Base-by-base conservation (phyloP, 768 basidiomycete genomes). In the Kwoniella mangroviensis region DNA sequence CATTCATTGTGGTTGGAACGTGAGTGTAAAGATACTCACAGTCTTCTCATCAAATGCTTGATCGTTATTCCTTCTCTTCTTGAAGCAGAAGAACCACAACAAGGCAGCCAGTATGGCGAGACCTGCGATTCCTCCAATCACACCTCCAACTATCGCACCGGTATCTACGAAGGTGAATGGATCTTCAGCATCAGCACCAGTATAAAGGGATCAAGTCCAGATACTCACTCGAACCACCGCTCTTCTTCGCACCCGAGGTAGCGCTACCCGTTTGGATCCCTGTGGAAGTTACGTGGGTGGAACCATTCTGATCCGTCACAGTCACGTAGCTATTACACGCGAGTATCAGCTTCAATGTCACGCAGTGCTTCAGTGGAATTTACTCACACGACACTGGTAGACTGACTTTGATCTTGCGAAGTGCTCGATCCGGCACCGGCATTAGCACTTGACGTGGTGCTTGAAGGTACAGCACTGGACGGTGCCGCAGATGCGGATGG, bases 41-140 rank as follows among this genome's bases (percentile, higher is more conserved):
- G 76, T 79, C 68, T 81, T 81, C 54, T 81, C 79, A 65, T 81
- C 79, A 51, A 81, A 81, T 1, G 79, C 79, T 57, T 81, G 67
- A n/a, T 65, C 68, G 22, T 63, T 64, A 52, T 71, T 65, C 40
- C 72, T 73, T 43, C 71, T 64, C 21, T 68, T 72, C 24, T 67
- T 60, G 49, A 75, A 66, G 61, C 72, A 70, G 67, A 79, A 76
- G 75, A 81, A 80, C 73, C 76, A 76, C 24, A 79, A 43, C 9
- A 83, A 69, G 0, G 63, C 65, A 22, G 69, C 72, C 15, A 81
- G 65, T 21, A 78, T 42, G 1, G 77, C 70, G 0, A 79, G 66
- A 56, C 72, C 80, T 9, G 67, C 79, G 4, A 83, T 63, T 42
- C 82, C 82, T 12, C 82, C 82, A 5, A 83, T 70, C n/a, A 81